Base-by-base conservation (phyloP, 306 rosid species). In the Delonix regia region DNA sequence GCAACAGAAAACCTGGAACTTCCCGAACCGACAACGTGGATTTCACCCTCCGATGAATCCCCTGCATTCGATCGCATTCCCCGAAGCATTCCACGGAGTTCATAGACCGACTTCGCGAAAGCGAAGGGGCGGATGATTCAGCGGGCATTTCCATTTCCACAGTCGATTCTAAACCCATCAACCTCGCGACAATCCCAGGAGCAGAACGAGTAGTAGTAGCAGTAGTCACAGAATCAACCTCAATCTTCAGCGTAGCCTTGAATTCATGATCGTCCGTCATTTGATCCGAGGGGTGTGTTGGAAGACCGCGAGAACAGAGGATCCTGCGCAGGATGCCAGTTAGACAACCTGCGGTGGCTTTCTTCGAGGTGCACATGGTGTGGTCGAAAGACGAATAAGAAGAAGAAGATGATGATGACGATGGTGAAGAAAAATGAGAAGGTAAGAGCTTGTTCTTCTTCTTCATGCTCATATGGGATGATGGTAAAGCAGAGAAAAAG, bases 161-260 rank as follows among this genome's bases (percentile, higher is more conserved):
- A 83, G 88, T 80, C 15, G 91, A 76, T 7, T 92, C 97, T 83
- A 94, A 86, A 52, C 98, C 98, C 97, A 94, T 94, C 9, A 91
- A 82, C 87, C 97, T 91, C 15, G 92, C 98, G 21, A 94, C 96
- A 19, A 94, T 65, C 18, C 90, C 85, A 36, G 97, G 91, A 22
- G 86, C 18, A 38, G 83, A 28, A 47, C 79, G 30, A 47, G 75
- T 33, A 61, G 69, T 28, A 12, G 7, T 11, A 33, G 83, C 16
- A 12, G 76, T 7, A 38, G 70, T 36, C 0, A 19, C 0, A 19
- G 49, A 38, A 27, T 21, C n/a, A 12, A 64, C 45, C 19, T 74
- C 86, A 45, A 42, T 33, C 16, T 71, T 65, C 15, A 71, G 82
- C 6, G 75, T 71, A 25, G 51, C 33, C 19, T 78, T 82, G 6